Evolutionary conservation across 805 yeast genomes (phyloP), one percentile per base, ranked within the genome.

Genomic region (Cyberlindnera mycetangii): DNA sequence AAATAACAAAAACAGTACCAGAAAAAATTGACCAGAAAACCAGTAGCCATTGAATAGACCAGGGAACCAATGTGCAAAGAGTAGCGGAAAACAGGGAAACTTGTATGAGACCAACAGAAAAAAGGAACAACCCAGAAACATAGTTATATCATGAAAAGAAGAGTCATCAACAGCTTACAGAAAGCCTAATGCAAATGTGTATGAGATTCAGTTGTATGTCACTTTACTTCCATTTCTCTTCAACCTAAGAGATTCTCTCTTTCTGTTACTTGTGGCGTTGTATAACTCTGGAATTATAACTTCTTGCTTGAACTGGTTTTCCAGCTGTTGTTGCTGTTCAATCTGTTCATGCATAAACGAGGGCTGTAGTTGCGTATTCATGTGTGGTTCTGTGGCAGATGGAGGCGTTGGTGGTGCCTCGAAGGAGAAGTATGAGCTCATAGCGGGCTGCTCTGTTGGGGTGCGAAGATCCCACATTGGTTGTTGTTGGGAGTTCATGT

Each of bases 171-270:
- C n/a, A n/a, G n/a, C n/a, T n/a, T n/a, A n/a, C n/a, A n/a, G n/a
- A n/a, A n/a, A n/a, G n/a, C n/a, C n/a, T n/a, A n/a, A n/a, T n/a
- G n/a, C n/a, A 37, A 27, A 18, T 9, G 35, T 2, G 12, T 15
- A 16, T 4, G n/a, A 15, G 10, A 12, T n/a, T 44, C 37, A 48
- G 43, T 43, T 45, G 31, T 51, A 48, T n/a, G 50, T 45, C 19
- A 44, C 47, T 30, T 52, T 50, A 35, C 52, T 56, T 19, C 63
- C 61, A n/a, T 56, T 41, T 54, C 80, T 70, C 56, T 76, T 76
- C 54, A 75, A 56, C 45, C 75, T 71, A 49, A 76, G 56, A 50
- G 76, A 69, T 49, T 76, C 80, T 52, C 81, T 69, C 56, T 76
- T 76, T 48, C 81, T 65, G 49, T 71, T 72, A 21, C 75, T 69